Conservation (phyloP, 2,329 filamentous ascomycete species). For the Arthroderma uncinatum region DNA sequence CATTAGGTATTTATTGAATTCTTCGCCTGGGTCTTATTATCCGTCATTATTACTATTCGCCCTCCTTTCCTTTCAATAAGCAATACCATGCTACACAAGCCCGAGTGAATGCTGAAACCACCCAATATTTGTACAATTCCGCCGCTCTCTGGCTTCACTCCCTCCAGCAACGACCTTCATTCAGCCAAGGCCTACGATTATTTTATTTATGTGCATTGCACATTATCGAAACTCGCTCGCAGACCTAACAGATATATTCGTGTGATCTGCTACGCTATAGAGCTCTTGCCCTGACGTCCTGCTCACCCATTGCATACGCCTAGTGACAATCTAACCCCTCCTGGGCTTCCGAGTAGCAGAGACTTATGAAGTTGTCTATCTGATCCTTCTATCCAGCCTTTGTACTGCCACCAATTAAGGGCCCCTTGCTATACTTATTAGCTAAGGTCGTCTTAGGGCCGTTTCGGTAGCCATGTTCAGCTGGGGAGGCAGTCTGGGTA, state of each 20-base stretch:
- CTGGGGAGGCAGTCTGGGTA: slow-evolving; percentile 15
- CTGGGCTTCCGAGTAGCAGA: background rate
- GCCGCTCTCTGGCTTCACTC: background rate
- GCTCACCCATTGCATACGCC: background rate
- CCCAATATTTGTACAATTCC: background rate
- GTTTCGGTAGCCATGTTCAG: slow-evolving; percentile 13
- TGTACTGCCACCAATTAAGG: background rate
- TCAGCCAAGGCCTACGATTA: too few species aligned
- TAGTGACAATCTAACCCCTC: background rate
- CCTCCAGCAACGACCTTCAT: background rate
- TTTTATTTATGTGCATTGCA: too few species aligned
- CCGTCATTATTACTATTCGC: background rate
- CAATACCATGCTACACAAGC: slow-evolving; percentile 1
- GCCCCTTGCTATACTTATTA: background rate
- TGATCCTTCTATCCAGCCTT: background rate
- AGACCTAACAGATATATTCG: background rate
- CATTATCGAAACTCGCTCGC: background rate
- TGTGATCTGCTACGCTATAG: background rate
- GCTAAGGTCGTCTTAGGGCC: background rate
- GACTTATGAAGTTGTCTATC: background rate
- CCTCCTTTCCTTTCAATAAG: background rate
- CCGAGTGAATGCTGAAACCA: background rate
- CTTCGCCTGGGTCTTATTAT: background rate
- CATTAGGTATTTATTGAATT: background rate
- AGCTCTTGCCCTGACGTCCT: background rate